Conservation (phyloP, 306 rosid species). For the Begonia peltatifolia region DNA sequence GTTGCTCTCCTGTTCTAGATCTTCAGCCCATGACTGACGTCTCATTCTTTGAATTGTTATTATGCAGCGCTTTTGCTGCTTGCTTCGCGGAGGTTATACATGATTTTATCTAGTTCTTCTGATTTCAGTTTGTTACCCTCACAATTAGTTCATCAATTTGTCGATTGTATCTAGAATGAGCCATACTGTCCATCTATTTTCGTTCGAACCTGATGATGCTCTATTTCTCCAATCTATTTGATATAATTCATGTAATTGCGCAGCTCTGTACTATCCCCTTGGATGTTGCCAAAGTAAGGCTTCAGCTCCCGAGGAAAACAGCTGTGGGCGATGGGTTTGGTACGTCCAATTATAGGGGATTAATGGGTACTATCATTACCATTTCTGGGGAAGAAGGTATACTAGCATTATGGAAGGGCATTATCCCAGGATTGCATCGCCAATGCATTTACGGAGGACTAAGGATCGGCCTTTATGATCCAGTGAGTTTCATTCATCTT, state of each 20-base stretch:
- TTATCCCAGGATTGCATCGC: slow-evolving; percentile 90
- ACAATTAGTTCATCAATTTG: background rate
- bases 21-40: slow-evolving; percentile 49
- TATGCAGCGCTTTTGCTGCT: slow-evolving; percentile 94
- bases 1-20: slow-evolving; percentile 49
- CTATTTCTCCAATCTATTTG: too few relatives aligned
- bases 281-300: slow-evolving; percentile 94
- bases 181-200: too few relatives aligned
- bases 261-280: slow-evolving; percentile 91
- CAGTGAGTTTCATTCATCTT: slow-evolving; percentile 53
- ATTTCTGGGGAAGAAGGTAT: slow-evolving; percentile 90
- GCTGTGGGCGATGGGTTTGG: slow-evolving; percentile 27
- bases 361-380: slow-evolving; percentile 61
- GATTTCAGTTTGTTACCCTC: background rate
- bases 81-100: slow-evolving; percentile 74
- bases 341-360: slow-evolving; percentile 56
- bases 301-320: slow-evolving; percentile 78
- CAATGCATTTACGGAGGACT: slow-evolving; percentile 94
- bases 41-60: slow-evolving; percentile 50
- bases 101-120: background rate
- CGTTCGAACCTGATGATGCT: too few relatives aligned
- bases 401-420: slow-evolving; percentile 82
- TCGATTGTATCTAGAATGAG: too few relatives aligned
- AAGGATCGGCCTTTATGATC: slow-evolving; percentile 91
- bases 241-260: slow-evolving; percentile 1